phyloP scores from a whole-genome alignment of 179 eudicot species.

The Spergularia azorica region DNA sequence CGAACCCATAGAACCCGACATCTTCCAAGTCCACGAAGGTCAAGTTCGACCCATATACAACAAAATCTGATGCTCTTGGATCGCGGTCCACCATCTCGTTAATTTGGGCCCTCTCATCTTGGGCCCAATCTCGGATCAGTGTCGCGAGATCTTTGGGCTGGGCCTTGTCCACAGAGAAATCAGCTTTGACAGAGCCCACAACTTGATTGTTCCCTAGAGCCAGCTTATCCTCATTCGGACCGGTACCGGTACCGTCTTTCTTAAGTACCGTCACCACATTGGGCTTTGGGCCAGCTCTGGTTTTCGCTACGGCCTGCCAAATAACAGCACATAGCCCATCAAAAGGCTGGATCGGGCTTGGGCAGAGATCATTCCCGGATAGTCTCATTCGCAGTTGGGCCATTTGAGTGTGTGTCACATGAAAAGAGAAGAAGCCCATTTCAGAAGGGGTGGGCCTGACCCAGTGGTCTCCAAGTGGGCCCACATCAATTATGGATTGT shows the following conservation, averaged over 20 bases:
- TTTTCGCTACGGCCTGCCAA: conserved; percentile 62
- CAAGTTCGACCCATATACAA: conserved; percentile 75
- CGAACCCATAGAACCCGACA: conserved; percentile 50
- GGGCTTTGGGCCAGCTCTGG: conserved; percentile 38
- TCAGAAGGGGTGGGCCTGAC: conserved; percentile 26
- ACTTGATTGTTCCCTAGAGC: conserved; percentile 44
- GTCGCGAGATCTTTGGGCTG: conserved; percentile 34
- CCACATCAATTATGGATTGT: conserved; percentile 49
- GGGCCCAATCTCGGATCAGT: conserved; percentile 30
- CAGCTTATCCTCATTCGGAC: conserved; percentile 10
- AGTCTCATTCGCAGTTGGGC: conserved; percentile 36
- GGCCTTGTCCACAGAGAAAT: conserved; percentile 35
- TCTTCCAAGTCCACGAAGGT: conserved; percentile 65
- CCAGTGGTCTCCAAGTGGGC: conserved; percentile 78
- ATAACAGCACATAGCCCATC: conserved; percentile 57
- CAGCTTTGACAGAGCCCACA: conserved; percentile 46
- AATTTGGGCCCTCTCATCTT: conserved; percentile 47
- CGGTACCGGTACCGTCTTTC: conserved; percentile 1
- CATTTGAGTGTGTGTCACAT: conserved; percentile 38
- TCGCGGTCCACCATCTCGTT: conserved; percentile 44
- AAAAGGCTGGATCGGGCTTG: conserved; percentile 33
- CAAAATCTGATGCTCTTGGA: conserved; percentile 43
- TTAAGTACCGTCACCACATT: conserved; percentile 51
- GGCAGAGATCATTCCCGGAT: neutral
- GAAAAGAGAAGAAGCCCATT: conserved; percentile 56